Evolutionary conservation across 1,139 yeast species (phyloP).

Genomic region (Lodderomyces parapsilosis): DNA sequence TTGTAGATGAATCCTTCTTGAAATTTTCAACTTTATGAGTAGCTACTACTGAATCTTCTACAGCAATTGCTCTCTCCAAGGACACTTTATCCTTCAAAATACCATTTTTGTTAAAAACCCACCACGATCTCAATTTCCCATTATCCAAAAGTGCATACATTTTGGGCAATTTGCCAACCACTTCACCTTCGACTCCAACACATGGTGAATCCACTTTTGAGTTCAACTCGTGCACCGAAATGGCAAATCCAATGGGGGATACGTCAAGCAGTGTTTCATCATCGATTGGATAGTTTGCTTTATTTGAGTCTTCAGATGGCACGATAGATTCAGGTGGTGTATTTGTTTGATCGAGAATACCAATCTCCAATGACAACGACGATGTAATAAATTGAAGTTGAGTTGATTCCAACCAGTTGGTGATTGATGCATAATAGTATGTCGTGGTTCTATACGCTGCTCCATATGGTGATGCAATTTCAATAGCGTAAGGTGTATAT

Average conservation of each 20-base stretch:
- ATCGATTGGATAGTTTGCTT: constrained; percentile 71
- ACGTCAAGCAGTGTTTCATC: constrained; percentile 65
- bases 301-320: constrained; percentile 57
- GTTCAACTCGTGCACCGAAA: constrained; percentile 52
- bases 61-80: constrained; percentile 19
- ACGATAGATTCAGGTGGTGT: constrained; percentile 8
- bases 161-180: constrained; percentile 57
- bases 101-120: constrained; percentile 54
- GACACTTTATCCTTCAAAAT: constrained; percentile 30
- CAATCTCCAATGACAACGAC: constrained; percentile 62
- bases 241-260: constrained; percentile 64
- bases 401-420: constrained; percentile 39
- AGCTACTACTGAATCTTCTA: neutral
- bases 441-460: constrained; percentile 47
- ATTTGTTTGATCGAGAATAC: constrained; percentile 19
- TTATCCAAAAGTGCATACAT: constrained; percentile 60
- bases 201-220: constrained; percentile 51
- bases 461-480: constrained; percentile 62
- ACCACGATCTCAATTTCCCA: constrained; percentile 65
- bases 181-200: constrained; percentile 50
- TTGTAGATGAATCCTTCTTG: too few relatives aligned
- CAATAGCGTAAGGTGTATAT: constrained; percentile 16
- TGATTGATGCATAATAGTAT: constrained; percentile 44
- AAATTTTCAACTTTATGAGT: constrained; percentile 1
- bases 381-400: constrained; percentile 48